Percentiles rank a stretch among this genome's conserved stretches.
Evolutionary conservation across 1,284 basidiomycete species (phyloP).

Genomic region (Malassezia sympodialis): DNA sequence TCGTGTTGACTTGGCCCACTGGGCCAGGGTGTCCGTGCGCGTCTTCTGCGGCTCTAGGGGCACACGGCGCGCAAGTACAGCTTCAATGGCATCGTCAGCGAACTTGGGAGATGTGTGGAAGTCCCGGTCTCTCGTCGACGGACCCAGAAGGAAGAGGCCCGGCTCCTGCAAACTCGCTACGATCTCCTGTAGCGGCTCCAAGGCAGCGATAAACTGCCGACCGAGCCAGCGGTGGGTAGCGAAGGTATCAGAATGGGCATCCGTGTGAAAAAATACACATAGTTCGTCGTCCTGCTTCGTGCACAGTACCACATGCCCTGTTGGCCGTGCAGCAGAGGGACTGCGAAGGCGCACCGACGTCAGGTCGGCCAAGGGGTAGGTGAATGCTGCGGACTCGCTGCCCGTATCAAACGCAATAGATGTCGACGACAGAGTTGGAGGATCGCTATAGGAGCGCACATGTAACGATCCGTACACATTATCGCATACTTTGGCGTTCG

Average conservation of each 20-base stretch:
- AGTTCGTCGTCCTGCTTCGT: conserved; percentile 24
- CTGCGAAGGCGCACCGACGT: conserved; percentile 26
- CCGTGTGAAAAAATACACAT: conserved; percentile 10
- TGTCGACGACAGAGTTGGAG: not conserved
- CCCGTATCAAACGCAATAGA: not conserved
- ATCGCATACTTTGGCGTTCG: conserved; percentile 77
- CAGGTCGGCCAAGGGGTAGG: conserved; percentile 17
- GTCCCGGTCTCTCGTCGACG: conserved; percentile 76
- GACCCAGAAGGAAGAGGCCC: conserved; percentile 80
- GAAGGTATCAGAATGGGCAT: conserved; percentile 49
- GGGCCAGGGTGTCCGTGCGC: conserved; percentile 25
- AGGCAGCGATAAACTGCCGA: conserved; percentile 54
- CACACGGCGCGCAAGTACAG: conserved; percentile 7
- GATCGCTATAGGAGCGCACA: not conserved
- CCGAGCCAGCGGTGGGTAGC: conserved; percentile 49
- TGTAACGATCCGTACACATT: conserved; percentile 57
- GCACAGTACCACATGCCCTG: conserved; percentile 6
- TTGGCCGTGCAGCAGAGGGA: not conserved
- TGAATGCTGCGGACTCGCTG: conserved; percentile 42
- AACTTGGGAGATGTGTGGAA: conserved; percentile 55
- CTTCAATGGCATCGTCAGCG: conserved; percentile 47
- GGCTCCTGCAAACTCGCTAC: conserved; percentile 68
- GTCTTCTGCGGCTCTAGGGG: not conserved
- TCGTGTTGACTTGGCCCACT: conserved; percentile 37
- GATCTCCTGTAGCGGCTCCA: conserved; percentile 58